A percentile compares a stretch with the other conserved stretches of the same genome.
Conservation (phyloP, 768 basidiomycete genomes). For the Neoboletus magnificus region DNA sequence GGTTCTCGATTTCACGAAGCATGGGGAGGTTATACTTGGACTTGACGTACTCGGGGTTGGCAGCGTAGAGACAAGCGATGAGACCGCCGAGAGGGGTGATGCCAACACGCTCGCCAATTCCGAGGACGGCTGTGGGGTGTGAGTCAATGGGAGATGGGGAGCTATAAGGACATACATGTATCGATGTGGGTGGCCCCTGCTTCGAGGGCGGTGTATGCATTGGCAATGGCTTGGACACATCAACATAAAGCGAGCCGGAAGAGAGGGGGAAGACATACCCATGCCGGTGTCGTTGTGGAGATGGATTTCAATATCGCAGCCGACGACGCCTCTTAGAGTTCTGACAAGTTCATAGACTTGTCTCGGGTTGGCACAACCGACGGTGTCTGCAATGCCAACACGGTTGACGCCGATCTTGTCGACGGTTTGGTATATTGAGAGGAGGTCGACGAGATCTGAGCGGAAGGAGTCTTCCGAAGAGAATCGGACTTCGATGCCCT, state of each 20-base stretch:
- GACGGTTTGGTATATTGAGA: slow-evolving; percentile 98
- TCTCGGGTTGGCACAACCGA: slow-evolving; percentile 97
- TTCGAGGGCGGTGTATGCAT: slow-evolving; percentile 96
- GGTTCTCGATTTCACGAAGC: slow-evolving; percentile 98
- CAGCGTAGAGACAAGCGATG: slow-evolving; percentile 93
- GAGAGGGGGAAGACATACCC: slow-evolving; percentile 47
- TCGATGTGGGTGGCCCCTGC: slow-evolving; percentile 99
- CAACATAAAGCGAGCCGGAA: not conserved
- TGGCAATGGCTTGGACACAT: slow-evolving; percentile 75
- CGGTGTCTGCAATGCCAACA: slow-evolving; percentile 98
- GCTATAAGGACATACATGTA: slow-evolving; percentile 64
- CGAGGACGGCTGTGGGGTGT: slow-evolving; percentile 68
- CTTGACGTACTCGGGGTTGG: slow-evolving; percentile 99
- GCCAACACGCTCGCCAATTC: slow-evolving; percentile 98
- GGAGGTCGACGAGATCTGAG: slow-evolving; percentile 96
- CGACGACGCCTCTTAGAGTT: slow-evolving; percentile 93
- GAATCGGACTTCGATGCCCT: slow-evolving; percentile 99
- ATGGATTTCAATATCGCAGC: slow-evolving; percentile 97
- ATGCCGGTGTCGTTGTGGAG: slow-evolving; percentile 98
- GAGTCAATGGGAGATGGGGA: not conserved
- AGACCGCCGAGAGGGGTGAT: slow-evolving; percentile 98
- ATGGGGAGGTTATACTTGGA: slow-evolving; percentile 96
- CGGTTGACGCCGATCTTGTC: slow-evolving; percentile 99
- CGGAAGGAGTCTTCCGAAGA: slow-evolving; percentile 99
- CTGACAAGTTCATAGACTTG: slow-evolving; percentile 98